phyloP scores from a whole-genome alignment of 352 stramenopile species.

The Phytophthora brassicae region DNA sequence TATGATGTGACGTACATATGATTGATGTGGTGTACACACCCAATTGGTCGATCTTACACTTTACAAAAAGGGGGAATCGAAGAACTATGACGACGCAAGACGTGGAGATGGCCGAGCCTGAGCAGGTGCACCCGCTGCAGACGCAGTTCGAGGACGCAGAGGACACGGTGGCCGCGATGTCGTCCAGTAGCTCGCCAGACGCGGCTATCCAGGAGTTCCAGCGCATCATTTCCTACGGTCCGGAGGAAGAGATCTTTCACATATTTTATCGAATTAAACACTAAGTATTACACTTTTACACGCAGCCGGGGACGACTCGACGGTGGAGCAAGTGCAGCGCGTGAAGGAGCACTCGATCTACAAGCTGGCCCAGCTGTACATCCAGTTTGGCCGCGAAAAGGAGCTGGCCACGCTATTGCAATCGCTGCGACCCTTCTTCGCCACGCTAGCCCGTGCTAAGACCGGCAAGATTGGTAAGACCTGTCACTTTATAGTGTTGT shows the following conservation, averaged over 20 bases:
- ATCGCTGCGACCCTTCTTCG: constrained; percentile 94
- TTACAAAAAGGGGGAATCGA: constrained; percentile 9
- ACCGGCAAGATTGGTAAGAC: constrained; percentile 95
- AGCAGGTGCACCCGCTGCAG: constrained; percentile 75
- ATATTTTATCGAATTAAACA: background rate
- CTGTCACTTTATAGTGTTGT: background rate
- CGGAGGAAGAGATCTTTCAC: background rate
- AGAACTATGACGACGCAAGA: constrained; percentile 36
- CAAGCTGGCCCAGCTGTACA: constrained; percentile 92
- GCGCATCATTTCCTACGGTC: constrained; percentile 74
- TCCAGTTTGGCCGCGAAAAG: constrained; percentile 85
- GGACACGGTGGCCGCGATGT: constrained; percentile 46
- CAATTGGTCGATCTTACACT: background rate
- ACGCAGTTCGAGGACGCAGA: constrained; percentile 74
- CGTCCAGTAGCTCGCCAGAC: constrained; percentile 39
- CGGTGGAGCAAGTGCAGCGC: constrained; percentile 78
- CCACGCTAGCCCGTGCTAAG: constrained; percentile 96
- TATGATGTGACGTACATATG: too few species aligned
- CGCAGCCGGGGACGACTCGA: constrained; percentile 56
- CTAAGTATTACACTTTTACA: background rate
- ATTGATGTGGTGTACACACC: too few species aligned
- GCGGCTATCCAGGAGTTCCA: constrained; percentile 64
- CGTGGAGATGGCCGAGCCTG: constrained; percentile 72
- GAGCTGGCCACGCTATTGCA: constrained; percentile 86
- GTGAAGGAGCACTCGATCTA: constrained; percentile 97